Base-by-base conservation (phyloP, 2,329 filamentous ascomycete genomes). In the Stromatinia cepivora region DNA sequence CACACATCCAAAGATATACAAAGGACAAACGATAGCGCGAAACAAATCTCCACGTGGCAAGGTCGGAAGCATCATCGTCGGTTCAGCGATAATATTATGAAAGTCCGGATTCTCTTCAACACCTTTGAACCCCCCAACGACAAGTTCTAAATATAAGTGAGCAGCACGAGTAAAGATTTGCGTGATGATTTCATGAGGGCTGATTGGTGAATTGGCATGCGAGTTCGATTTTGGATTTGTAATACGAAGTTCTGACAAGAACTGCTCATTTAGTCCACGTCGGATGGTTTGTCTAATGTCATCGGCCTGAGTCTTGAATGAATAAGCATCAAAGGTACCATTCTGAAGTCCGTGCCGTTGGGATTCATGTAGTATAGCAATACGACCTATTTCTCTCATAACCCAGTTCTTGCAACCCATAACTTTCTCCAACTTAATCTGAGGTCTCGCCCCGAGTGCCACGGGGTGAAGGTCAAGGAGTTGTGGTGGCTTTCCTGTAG, bases 351-450 rank as follows among this genome's bases (percentile, higher is more conserved):
- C 81, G 31, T 82, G 77, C 72, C 83, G 82, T 77, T 88, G 89
- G 83, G 84, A 87, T 1, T 82, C 80, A 65, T 86, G 82, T 9
- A 90, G 80, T 0, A 81, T 76, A 20, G 86, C 80, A 59, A 87
- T 83, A 28, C 86, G 82, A 17, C 83, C 84, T 56, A 90, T 81
- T n/a, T 82, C 79, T 58, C 85, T 78, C 58, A 89, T 73, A 0
- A 83, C 82, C 85, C 85, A 87, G 76, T 88, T 89, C 57, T 85
- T 79, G 70, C 86, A 81, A 2, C 87, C 87, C 53, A 86, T 77
- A 62, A 86, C 83, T 45, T 84, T 81, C 62, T 84, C 82, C 67
- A 88, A 70, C 48, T 72, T 73, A 6, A 69, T 73, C 11, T 79
- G 64, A 80, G 79, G 52, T 84, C 77, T 1, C 77, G 78, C 0